Evolutionary conservation across 108 stramenopile genomes (phyloP), one percentile per base, ranked within the genome.

Genomic region (Skeletonema tropicum): DNA sequence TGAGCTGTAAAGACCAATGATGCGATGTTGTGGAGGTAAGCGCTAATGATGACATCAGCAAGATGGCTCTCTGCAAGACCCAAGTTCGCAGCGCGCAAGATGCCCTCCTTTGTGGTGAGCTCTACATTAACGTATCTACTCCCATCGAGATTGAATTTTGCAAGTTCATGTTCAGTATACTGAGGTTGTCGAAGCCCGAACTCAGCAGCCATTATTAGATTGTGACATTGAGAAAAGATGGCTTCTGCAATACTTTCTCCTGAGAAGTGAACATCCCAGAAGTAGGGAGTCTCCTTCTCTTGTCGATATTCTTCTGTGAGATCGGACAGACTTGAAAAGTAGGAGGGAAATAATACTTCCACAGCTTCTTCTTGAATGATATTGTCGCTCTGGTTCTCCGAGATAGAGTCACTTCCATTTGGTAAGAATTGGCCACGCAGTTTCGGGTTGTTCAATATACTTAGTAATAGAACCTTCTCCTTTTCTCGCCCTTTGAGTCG

Each of bases 261-360:
- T 26, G 83, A 72, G 48, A 84, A 80, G 25, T 80, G 83, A 6
- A 84, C 64, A 66, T 84, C 83, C 83, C 83, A 84, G 57, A 84
- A 84, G 68, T 76, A 84, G 7, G 83, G 79, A 25, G 79, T 80
- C 58, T 84, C 83, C 6, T 26, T 57, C 11, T 3, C 14, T 5
- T 73, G 26, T 55, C 80, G 61, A 49, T 76, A 84, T 11, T 70
- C 36, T 2, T 14, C 59, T 8, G 74, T 62, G 0, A 76, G 30
- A 57, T 80, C 70, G 13, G 79, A 63, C 5, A 84, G 61, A 48
- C 65, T 29, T 15, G 36, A 17, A 15, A 83, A 61, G 66, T 79
- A 31, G 13, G 46, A 15, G 31, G 71, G 65, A 25, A 60, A 70
- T 15, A 38, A 15, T 35, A 36, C 55, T n/a, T 60, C 45, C 55